These are phyloP conservation scores for Escallonia rubra DNA, from an alignment of 129 eudicot species.

Conservation along the genomic window DNA sequence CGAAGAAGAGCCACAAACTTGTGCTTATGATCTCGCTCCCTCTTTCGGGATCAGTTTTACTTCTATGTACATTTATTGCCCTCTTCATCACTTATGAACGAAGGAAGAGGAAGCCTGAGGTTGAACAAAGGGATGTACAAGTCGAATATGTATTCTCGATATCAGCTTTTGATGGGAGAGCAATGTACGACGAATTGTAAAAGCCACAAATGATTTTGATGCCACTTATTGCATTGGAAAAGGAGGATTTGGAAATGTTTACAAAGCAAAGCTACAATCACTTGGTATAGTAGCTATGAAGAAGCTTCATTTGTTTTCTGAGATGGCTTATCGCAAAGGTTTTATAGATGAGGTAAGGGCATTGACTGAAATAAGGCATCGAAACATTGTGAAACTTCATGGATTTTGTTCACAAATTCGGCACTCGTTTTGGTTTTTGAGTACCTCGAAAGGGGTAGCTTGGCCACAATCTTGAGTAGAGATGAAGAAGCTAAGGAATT, in stretches of 20 bases:
- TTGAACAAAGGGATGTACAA: background rate
- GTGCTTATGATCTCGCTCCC: too few species aligned
- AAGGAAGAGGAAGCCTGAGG: background rate
- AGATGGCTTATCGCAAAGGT: background rate
- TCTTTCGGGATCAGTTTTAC: too few species aligned
- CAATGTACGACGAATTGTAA: conserved; percentile 25
- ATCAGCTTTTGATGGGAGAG: conserved; percentile 34
- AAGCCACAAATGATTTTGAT: conserved; percentile 27
- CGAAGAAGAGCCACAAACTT: too few species aligned
- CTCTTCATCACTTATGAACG: background rate
- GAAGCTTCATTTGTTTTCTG: conserved; percentile 11
- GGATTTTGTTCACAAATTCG: conserved; percentile 32
- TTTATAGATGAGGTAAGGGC: conserved; percentile 21
- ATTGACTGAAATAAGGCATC: conserved; percentile 28
- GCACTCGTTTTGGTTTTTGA: conserved; percentile 26
- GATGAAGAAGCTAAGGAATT: conserved; percentile 12
- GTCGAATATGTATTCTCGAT: conserved; percentile 7
- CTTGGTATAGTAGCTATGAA: conserved; percentile 33
- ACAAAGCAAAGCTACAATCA: conserved; percentile 17
- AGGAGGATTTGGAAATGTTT: conserved; percentile 32
- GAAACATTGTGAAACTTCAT: conserved; percentile 32
- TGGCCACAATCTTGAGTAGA: conserved; percentile 6
- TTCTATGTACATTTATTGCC: too few species aligned
- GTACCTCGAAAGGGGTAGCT: conserved; percentile 18
- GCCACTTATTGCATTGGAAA: conserved; percentile 23